These are phyloP conservation scores for Coniochaeta pulveracea DNA, from an alignment of 2,329 filamentous ascomycete species.

Conservation along the genomic window DNA sequence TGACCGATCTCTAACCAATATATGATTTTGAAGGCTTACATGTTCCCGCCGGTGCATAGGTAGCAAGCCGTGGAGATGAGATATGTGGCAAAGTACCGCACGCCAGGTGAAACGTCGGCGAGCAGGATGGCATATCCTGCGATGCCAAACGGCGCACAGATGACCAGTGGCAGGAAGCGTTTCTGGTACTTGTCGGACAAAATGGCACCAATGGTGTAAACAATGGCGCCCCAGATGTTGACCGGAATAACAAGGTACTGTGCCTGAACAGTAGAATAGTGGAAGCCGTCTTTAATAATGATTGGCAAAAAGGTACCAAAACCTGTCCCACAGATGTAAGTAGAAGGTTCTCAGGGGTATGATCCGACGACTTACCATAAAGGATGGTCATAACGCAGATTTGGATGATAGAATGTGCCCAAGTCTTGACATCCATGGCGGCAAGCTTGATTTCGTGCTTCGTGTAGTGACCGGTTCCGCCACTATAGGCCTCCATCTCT, in stretches of 20 bases:
- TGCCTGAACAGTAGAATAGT: conserved; percentile 24
- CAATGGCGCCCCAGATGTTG: conserved; percentile 26
- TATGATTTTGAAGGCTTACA: conserved; percentile 9
- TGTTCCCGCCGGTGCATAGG: conserved; percentile 14
- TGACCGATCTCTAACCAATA: background rate
- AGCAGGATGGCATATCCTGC: conserved; percentile 16
- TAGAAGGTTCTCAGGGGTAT: background rate
- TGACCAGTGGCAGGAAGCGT: conserved; percentile 23
- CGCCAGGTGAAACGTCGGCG: conserved; percentile 10
- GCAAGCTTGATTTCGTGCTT: conserved; percentile 13
- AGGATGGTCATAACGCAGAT: conserved; percentile 26
- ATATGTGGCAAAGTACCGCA: conserved; percentile 16
- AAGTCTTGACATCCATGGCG: conserved; percentile 15
- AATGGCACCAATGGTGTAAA: conserved; percentile 25
- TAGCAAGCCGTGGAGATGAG: conserved; percentile 16
- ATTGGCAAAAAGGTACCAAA: conserved; percentile 29
- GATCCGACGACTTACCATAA: conserved; percentile 14
- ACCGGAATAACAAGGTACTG: conserved; percentile 27
- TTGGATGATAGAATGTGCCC: conserved; percentile 20
- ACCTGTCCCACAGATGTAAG: conserved; percentile 9
- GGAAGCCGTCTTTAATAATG: conserved; percentile 26
- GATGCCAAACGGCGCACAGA: conserved; percentile 17
- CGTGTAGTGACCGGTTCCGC: conserved; percentile 12
- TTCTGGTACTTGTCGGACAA: conserved; percentile 23
- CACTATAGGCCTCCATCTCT: conserved; percentile 13